Evolutionary conservation across 345 rosid genomes (phyloP).

Genomic region (Euphorbia peplus): DNA sequence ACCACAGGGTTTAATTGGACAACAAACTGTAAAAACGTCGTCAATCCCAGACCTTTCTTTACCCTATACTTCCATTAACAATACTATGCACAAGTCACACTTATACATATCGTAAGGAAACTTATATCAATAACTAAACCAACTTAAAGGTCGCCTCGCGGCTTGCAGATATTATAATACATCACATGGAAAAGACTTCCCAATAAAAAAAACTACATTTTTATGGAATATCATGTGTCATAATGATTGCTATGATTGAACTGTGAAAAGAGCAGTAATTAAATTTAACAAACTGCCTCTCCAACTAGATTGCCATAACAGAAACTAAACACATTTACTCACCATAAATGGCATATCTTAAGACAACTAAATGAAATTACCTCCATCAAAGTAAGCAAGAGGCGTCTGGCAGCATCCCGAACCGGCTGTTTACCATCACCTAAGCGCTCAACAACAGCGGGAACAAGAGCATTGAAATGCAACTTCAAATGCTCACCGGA

Average conservation of each 20-base stretch:
- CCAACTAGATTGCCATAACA: slow-evolving; percentile 4
- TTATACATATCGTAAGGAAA: background rate
- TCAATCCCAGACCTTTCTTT: background rate
- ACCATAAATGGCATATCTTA: too few species aligned
- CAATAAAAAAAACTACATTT: background rate
- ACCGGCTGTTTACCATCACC: slow-evolving; percentile 95
- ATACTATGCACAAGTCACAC: background rate
- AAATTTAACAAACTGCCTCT: background rate
- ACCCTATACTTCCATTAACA: background rate
- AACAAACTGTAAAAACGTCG: background rate
- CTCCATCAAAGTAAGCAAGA: slow-evolving; percentile 98
- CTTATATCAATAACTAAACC: background rate
- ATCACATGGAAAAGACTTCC: background rate
- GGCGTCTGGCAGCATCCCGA: slow-evolving; percentile 89
- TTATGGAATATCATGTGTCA: background rate
- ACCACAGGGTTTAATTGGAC: background rate
- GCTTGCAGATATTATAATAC: background rate
- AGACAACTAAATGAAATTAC: slow-evolving; percentile 24
- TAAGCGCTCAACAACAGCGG: slow-evolving; percentile 86
- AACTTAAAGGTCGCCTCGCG: background rate
- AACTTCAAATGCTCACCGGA: slow-evolving; percentile 91
- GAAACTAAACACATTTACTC: background rate
- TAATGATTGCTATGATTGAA: background rate
- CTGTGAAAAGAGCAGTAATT: background rate
- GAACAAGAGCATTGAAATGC: slow-evolving; percentile 90